Evolutionary conservation across 352 stramenopile species (phyloP), one percentile per base, ranked within the genome.

Genomic region (Pythium sukuiense): DNA sequence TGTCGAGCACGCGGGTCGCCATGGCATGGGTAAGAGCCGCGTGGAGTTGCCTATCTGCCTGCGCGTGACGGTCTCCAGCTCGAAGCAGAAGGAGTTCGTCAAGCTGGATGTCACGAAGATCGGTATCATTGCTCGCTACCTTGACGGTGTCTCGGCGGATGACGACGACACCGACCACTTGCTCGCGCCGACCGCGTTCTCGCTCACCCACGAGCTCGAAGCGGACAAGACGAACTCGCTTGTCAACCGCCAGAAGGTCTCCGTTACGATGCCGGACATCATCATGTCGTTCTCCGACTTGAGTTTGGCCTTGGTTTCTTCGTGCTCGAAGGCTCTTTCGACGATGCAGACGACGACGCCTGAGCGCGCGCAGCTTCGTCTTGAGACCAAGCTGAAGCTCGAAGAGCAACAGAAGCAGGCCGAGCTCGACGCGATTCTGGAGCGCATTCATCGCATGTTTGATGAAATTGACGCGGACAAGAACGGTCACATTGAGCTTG

Each of bases 271-370:
- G 27, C 71, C 74, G 13, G 71, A 81, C 48, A 52, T 81, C 12
- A 56, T 69, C 24, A 59, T 81, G 37, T 73, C 69, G 24, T 81
- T 81, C 46, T 81, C 74, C 7, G 69, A 81, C 62, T 62, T 79
- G 59, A 81, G 73, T 26, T 69, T 81, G 65, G 66, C 69, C 2
- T 52, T 81, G 7, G 30, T 78, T 30, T 72, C 67, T n/a, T 78
- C 71, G n/a, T 73, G 67, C 37, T 55, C 62, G n/a, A 72, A 45
- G 32, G 67, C 64, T 6, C 59, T 81, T 24, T 64, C 48, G 18
- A 50, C 45, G 12, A 81, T 81, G 7, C 53, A 81, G 41, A 77
- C 63, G 24, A 76, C 71, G 4, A 81, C 74, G 8, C 61, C 62
- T 8, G 74, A 81, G 27, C 74, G 71, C 24, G 69, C 72, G 3